Base-by-base conservation (phyloP, 2,329 filamentous ascomycete species). In the Ceratocystis alfenasii region DNA sequence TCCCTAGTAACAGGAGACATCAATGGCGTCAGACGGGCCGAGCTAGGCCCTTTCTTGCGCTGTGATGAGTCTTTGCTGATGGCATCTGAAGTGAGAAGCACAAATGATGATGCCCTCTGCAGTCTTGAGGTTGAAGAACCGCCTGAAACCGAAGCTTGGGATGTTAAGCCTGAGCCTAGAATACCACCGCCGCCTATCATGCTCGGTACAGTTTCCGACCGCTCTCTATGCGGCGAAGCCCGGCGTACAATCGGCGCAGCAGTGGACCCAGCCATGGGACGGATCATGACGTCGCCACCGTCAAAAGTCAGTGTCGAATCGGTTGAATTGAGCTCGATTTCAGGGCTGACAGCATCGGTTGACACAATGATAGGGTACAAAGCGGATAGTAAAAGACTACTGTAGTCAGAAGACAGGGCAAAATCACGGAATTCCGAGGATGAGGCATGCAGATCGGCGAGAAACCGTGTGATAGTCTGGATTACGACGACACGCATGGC, bases 331-430 rank as follows among this genome's bases (percentile, higher is more conserved):
- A 97, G 77, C 74, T 99, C 94, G 0, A 86, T 89, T 71, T 94
- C 89, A 0, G 94, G 86, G 65, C 84, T 87, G 48, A 96, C 87
- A 25, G 86, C 82, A 74, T 96, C 90, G 12, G 89, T 87, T 70
- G 90, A 93, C 30, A 96, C 91, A 62, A 96, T 83, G 20, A 94
- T 84, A 1, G 94, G 92, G 72, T 94, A 99, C 1, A 97, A 78
- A 12, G 90, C 87, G 45, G 85, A 83, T 0, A 96, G 79, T 3
- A 99, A 77, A 60, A 90, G 80, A 68, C 93, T 86, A 1, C 93
- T 78, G 74, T 96, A 97, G 57, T 89, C 87, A 0, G 92, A 95
- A 0, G 81, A 82, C 10, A 87, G 76, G 0, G 90, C 84, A 74
- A 95, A 96, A 57, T 96, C 91, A 66, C 88, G 83, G 73, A 97